Evolutionary conservation across 169 alveolate genomes (phyloP), one percentile per base, ranked within the genome.

Genomic region (Besnoitia besnoiti): DNA sequence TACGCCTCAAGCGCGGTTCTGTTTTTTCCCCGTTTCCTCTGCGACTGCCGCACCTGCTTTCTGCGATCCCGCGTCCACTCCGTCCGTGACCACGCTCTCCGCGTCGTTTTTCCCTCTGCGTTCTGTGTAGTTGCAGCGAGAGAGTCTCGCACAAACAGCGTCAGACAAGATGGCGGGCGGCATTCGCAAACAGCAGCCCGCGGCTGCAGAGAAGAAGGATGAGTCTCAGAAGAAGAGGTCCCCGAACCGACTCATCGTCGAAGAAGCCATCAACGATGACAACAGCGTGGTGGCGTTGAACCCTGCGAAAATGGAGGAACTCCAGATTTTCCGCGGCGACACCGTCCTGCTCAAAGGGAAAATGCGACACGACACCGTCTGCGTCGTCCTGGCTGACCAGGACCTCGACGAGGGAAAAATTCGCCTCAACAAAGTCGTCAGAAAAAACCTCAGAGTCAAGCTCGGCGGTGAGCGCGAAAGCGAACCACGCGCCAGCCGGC

Each of bases 251-350:
- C 91, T 95, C 67, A 94, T 94, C 8, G 97, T 95, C 62, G 97
- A 95, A 94, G 99, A 99, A 91, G 99, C 99, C n/a, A 95, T 97
- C 89, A 98, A 98, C 95, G 99, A 99, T 93, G 99, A 99, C 96
- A 99, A 99, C 97, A 97, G 99, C n/a, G 99, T 99, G 47, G 99
- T 99, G 79, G 98, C 99, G 73, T 95, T 99, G 93, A 97, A 99
- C 79, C 99, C 99, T 67, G 97, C 98, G 39, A 97, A 97, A 91
- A 97, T 98, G 99, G 95, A 93, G 49, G 99, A 99, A 94, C 96
- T 99, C 91, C 98, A 98, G 93, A 96, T 99, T 46, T 99, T 98
- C 97, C 97, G 99, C 89, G 99, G 99, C 37, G 99, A 99, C 94
- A 98, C 99, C 21, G 99, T 99, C 79, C 95, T 99, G 92, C 96